Percentiles rank a stretch among this genome's conserved stretches.
These are phyloP conservation scores for Clohesyomyces aquaticus DNA, from an alignment of 495 filamentous ascomycete genomes.

Conservation along the genomic window DNA sequence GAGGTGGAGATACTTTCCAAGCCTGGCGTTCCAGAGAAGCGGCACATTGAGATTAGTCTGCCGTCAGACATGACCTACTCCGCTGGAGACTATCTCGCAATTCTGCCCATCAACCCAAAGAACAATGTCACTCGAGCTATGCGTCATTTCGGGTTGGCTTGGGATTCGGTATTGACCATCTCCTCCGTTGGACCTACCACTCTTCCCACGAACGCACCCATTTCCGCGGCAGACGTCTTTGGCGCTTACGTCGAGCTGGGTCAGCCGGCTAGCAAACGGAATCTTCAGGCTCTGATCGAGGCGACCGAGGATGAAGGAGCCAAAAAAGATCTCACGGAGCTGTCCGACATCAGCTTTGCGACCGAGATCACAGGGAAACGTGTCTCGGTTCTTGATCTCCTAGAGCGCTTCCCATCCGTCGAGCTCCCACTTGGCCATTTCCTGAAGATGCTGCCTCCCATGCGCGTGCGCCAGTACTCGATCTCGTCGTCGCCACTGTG, in stretches of 20 bases:
- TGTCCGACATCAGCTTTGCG: slow-evolving; percentile 47
- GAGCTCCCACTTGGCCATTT: slow-evolving; percentile 63
- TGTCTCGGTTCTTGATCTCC: slow-evolving; percentile 66
- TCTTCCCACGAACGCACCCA: slow-evolving; percentile 50
- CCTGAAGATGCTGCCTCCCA: slow-evolving; percentile 70
- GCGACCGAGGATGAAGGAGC: slow-evolving; percentile 48
- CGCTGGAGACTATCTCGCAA: slow-evolving; percentile 75
- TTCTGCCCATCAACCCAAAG: slow-evolving; percentile 70
- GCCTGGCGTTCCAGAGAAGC: slow-evolving; percentile 60
- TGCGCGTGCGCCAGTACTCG: slow-evolving; percentile 76
- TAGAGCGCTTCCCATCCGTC: slow-evolving; percentile 61
- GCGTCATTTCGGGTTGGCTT: slow-evolving; percentile 59
- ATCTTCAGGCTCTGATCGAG: slow-evolving; percentile 53
- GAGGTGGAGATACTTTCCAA: slow-evolving; percentile 52
- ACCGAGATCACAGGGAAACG: slow-evolving; percentile 58
- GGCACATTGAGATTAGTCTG: slow-evolving; percentile 67
- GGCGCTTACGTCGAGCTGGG: slow-evolving; percentile 73
- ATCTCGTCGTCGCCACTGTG: slow-evolving; percentile 75
- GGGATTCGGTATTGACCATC: slow-evolving; percentile 55
- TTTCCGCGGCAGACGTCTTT: slow-evolving; percentile 65
- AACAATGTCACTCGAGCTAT: slow-evolving; percentile 60
- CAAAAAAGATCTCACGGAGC: slow-evolving; percentile 49
- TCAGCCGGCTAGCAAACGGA: slow-evolving; percentile 67
- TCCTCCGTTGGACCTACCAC: slow-evolving; percentile 20
- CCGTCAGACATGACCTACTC: slow-evolving; percentile 68